phyloP scores from a whole-genome alignment of 169 alveolate species.

The Cytauxzoon felis region DNA sequence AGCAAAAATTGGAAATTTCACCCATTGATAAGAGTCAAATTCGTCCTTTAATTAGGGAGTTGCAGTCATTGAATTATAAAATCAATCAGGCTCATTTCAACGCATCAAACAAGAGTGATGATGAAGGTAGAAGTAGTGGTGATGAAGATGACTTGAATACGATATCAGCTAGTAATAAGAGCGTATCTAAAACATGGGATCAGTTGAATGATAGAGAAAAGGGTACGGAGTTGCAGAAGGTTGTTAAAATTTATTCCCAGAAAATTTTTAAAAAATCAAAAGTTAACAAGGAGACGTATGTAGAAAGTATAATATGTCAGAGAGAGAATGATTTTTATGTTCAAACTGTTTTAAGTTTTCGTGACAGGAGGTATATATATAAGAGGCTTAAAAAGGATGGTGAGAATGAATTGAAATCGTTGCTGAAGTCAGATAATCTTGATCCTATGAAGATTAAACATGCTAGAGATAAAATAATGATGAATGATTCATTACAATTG shows the following conservation, averaged over 20 bases:
- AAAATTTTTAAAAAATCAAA: constrained; percentile 64
- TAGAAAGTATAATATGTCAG: constrained; percentile 91
- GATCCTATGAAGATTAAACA: constrained; percentile 80
- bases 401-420: constrained; percentile 75
- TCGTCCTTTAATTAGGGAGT: constrained; percentile 60
- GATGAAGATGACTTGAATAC: constrained; percentile 3
- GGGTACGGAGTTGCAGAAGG: constrained; percentile 80
- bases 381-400: constrained; percentile 83
- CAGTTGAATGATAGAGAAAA: constrained; percentile 81
- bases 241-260: constrained; percentile 84
- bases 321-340: constrained; percentile 98
- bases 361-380: constrained; percentile 96
- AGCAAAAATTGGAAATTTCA: constrained; percentile 91
- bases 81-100: constrained; percentile 12
- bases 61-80: constrained; percentile 60
- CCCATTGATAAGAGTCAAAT: constrained; percentile 78
- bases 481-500: constrained; percentile 94
- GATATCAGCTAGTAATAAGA: background rate
- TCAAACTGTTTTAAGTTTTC: constrained; percentile 87
- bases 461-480: constrained; percentile 82
- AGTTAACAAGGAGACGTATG: constrained; percentile 67
- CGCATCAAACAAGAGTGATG: background rate
- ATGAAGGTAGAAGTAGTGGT: constrained; percentile 12
- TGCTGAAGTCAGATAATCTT: constrained; percentile 72
- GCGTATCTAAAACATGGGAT: constrained; percentile 56